Evolutionary conservation across 768 basidiomycete genomes (phyloP), one percentile per base, ranked within the genome.

Genomic region (Amanita rubescens): DNA sequence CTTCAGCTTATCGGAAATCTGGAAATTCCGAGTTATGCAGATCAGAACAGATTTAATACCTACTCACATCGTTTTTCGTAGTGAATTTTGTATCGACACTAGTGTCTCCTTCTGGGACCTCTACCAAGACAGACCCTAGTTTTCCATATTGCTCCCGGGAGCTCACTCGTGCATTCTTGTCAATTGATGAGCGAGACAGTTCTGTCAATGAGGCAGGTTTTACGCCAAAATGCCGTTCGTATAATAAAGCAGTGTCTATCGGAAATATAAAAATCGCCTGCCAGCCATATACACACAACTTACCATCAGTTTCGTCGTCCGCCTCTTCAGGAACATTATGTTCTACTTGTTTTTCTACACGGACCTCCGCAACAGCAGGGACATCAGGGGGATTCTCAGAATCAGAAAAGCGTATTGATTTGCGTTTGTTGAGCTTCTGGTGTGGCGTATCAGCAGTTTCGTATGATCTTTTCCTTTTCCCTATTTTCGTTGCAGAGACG

Each of bases 151-250:
- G 76, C 47, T 71, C 72, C 59, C 75, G 73, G 0, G 71, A 70
- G 15, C 68, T 71, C 15, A 64, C 74, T 90, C 90, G 94, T 19
- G 74, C 64, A 5, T 71, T 67, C 42, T 74, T 66, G 47, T 87
- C 83, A 0, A 78, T 82, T 4, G 78, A 69, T 10, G 68, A 62
- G 51, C 83, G 75, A 14, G 74, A 75, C 27, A 63, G 60, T 34
- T 76, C 78, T 0, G 80, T 73, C 19, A 88, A 65, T 20, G 71
- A 61, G n/a, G 67, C 53, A 3, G 90, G 78, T 4, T 72, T 70
- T 12, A 75, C 61, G 9, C 89, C 90, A 64, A 90, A 94, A 62
- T 94, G 91, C 9, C 65, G 68, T 60, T 91, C 87, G 61, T 91
- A 90, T 47, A 72, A 65, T 60, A 84, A 76, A 50, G 59, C 56